Percentiles rank a stretch among this genome's conserved stretches.
phyloP scores from a whole-genome alignment of 1,284 basidiomycete species.

The Vanrija sp. region DNA sequence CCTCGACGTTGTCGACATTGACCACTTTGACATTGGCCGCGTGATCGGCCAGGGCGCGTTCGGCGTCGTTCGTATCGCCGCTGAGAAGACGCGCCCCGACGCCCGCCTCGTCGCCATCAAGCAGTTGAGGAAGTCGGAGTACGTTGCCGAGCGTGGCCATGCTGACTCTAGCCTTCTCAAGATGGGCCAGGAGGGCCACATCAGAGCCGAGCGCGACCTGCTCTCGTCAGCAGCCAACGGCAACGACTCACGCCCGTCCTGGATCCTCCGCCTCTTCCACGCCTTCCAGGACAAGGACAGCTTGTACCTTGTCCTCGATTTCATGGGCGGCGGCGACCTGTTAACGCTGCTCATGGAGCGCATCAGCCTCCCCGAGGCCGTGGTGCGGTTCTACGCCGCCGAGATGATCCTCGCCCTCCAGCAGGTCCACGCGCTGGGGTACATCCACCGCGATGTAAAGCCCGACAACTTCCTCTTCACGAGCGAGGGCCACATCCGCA shows the following conservation, averaged over 20 bases:
- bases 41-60: constrained; percentile 97
- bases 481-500: constrained; percentile 84
- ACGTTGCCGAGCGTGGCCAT: not conserved
- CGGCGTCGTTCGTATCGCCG: constrained; percentile 89
- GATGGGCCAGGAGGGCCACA: constrained; percentile 87
- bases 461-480: constrained; percentile 95
- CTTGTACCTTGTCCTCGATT: constrained; percentile 89
- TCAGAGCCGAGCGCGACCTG: constrained; percentile 48
- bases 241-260: constrained; percentile 51
- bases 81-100: constrained; percentile 60
- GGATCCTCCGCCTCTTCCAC: constrained; percentile 91
- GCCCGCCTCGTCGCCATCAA: constrained; percentile 93
- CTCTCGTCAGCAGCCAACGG: constrained; percentile 31
- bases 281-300: constrained; percentile 74
- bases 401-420: constrained; percentile 98
- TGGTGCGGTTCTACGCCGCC: constrained; percentile 90
- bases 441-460: constrained; percentile 97
- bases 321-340: constrained; percentile 93
- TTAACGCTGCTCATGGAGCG: constrained; percentile 90
- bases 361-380: constrained; percentile 89
- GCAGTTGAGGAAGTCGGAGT: constrained; percentile 88
- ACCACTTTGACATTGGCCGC: constrained; percentile 83
- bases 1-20: constrained; percentile 68
- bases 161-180: constrained; percentile 66
- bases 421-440: constrained; percentile 88